Base-by-base conservation (phyloP, 2,329 filamentous ascomycete genomes). In the Periconia sp. region DNA sequence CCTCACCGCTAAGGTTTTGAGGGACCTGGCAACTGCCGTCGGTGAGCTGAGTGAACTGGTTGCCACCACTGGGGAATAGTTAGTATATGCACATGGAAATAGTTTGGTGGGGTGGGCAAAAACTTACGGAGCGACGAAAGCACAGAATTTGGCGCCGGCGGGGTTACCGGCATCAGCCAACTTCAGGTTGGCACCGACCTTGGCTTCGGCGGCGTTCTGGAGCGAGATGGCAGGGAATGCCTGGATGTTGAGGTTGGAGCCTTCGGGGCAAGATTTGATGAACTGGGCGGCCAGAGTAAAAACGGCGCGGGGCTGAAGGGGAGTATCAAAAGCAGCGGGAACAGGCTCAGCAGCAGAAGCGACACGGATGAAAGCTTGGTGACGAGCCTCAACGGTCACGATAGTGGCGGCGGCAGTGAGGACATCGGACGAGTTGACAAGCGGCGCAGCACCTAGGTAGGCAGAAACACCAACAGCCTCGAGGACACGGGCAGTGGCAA, bases 391-490 rank as follows among this genome's bases (percentile, higher is more conserved):
- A 55, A 90, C 82, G 20, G 87, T 89, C 43, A 90, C 81, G 70
- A 92, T 91, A 47, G 84, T 84, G 10, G 81, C 88, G 2, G 89
- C 88, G 18, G 85, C 83, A 55, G 81, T 78, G 47, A 92, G 83
- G 57, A 90, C 82, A 47, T 77, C 78, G 47, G 80, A 76, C 51
- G 81, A 79, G 44, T 82, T 79, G 57, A 91, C 73, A 31, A 90
- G 78, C 5, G 86, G 84, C 14, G 87, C 87, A 23, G 86, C 88
- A 54, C 88, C 88, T 14, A 91, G 83, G 74, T 83, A 82, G 58
- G 88, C 88, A n/a, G 86, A 88, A 31, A 91, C 82, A 72, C 88
- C 88, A 54, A 90, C 82, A 65, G 84, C 88, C 74, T 92, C 89
- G 54, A 92, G 83, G 19, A 91, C 77, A 60, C 82, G 81, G 14